phyloP scores from a whole-genome alignment of 257 asterid genomes.

The Ocimum tenuiflorum region DNA sequence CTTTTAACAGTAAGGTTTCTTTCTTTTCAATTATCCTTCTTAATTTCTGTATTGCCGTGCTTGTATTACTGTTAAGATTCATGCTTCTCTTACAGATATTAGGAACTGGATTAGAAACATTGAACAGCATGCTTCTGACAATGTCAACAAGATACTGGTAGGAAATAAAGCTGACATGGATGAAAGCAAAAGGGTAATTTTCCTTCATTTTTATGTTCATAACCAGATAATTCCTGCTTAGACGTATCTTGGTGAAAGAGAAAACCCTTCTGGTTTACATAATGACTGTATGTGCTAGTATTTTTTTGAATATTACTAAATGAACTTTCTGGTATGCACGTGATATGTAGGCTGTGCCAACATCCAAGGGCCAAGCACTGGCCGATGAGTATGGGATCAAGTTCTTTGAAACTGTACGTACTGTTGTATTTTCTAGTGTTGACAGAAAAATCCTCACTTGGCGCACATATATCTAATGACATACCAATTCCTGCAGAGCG shows the following conservation, averaged over 20 bases:
- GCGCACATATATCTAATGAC: background rate
- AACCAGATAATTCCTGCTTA: background rate
- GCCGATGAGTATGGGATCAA: slow-evolving; percentile 82
- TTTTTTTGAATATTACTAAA: too few relatives aligned
- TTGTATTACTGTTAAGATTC: background rate
- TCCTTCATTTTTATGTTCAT: background rate
- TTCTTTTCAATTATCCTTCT: background rate
- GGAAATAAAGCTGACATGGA: slow-evolving; percentile 61
- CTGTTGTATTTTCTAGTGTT: background rate
- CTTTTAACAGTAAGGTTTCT: slow-evolving; percentile 37
- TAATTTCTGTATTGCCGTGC: background rate
- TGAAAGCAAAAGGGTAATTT: slow-evolving; percentile 51
- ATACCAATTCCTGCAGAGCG: slow-evolving; percentile 50
- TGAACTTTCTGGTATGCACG: background rate
- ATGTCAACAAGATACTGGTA: slow-evolving; percentile 51
- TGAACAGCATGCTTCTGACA: slow-evolving; percentile 54
- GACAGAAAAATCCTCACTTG: background rate
- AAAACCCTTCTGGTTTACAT: background rate
- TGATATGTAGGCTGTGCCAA: slow-evolving; percentile 38
- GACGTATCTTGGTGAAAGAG: background rate
- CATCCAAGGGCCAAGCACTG: slow-evolving; percentile 53
- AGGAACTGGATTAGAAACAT: slow-evolving; percentile 55
- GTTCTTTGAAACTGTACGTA: slow-evolving; percentile 72
- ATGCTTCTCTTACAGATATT: slow-evolving; percentile 34
- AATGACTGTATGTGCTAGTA: too few relatives aligned